Evolutionary conservation across 768 basidiomycete genomes (phyloP).

Genomic region (Rickenella mellea): DNA sequence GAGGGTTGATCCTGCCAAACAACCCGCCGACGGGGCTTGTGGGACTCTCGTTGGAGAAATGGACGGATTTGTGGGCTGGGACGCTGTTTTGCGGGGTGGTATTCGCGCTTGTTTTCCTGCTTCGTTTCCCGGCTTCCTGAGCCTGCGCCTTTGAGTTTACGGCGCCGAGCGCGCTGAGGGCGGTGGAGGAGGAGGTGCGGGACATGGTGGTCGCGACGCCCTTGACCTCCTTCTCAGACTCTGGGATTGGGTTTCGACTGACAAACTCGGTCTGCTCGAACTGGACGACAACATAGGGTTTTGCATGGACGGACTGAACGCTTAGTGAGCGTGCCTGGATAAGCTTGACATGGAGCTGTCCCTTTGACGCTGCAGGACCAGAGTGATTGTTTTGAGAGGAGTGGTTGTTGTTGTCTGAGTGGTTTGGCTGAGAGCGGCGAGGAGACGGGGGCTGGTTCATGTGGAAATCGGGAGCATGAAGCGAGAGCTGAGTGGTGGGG

Average conservation of each 20-base stretch:
- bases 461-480: constrained; percentile 80
- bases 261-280: constrained; percentile 99
- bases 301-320: constrained; percentile 51
- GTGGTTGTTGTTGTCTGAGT: constrained; percentile 16
- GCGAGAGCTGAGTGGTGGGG: constrained; percentile 55
- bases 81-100: constrained; percentile 10
- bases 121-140: constrained; percentile 18
- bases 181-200: constrained; percentile 50
- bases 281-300: constrained; percentile 92
- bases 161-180: constrained; percentile 57
- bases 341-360: constrained; percentile 93
- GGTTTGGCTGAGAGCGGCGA: constrained; percentile 17
- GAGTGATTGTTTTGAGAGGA: no score
- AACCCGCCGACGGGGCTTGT: constrained; percentile 24
- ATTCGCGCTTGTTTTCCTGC: constrained; percentile 27
- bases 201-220: constrained; percentile 57
- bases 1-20: constrained; percentile 58
- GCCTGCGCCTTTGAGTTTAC: constrained; percentile 41
- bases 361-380: constrained; percentile 33
- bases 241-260: constrained; percentile 78
- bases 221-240: constrained; percentile 82
- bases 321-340: constrained; percentile 83
- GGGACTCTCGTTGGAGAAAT: constrained; percentile 11
- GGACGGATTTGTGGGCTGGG: constrained; percentile 4
- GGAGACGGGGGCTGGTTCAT: constrained; percentile 55